A percentile compares a stretch with the other conserved stretches of the same genome.
phyloP scores from a whole-genome alignment of 164 flowering plant species.

The Umbellularia californica region DNA sequence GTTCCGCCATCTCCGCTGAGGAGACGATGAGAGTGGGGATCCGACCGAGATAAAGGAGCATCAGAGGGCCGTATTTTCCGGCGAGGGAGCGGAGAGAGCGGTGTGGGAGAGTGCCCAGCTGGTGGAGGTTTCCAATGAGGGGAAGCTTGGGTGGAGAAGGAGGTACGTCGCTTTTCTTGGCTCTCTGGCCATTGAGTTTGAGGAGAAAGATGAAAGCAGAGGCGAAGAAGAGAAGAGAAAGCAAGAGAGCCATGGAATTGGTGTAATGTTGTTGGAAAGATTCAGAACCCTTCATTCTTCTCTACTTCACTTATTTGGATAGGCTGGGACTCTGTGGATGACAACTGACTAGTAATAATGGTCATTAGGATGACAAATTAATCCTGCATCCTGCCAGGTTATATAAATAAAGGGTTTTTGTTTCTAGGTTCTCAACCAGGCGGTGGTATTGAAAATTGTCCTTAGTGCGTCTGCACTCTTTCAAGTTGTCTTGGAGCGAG shows the following conservation, averaged over 20 bases:
- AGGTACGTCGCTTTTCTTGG: neutral
- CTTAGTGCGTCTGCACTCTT: too few species aligned
- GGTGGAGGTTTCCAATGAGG: conserved; percentile 7
- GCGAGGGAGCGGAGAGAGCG: neutral
- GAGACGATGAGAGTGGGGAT: conserved; percentile 10
- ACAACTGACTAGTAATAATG: too few species aligned
- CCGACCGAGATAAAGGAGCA: conserved; percentile 2
- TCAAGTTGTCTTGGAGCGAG: too few species aligned
- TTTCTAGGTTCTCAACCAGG: too few species aligned
- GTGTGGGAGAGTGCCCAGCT: conserved; percentile 3
- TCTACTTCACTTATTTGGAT: too few species aligned
- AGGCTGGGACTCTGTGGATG: too few species aligned
- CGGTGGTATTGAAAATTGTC: too few species aligned
- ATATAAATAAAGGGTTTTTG: too few species aligned
- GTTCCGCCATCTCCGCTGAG: neutral
- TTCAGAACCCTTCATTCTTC: too few species aligned
- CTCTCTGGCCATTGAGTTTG: neutral
- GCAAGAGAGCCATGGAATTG: neutral
- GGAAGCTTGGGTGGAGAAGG: conserved; percentile 7
- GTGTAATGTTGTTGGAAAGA: too few species aligned
- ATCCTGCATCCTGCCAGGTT: too few species aligned
- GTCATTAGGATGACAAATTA: too few species aligned
- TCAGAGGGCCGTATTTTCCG: conserved; percentile 2
- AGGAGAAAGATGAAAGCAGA: neutral
- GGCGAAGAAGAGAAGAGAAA: neutral